Conservation (phyloP, 768 basidiomycete genomes). For the Austroboletus eburneus region DNA sequence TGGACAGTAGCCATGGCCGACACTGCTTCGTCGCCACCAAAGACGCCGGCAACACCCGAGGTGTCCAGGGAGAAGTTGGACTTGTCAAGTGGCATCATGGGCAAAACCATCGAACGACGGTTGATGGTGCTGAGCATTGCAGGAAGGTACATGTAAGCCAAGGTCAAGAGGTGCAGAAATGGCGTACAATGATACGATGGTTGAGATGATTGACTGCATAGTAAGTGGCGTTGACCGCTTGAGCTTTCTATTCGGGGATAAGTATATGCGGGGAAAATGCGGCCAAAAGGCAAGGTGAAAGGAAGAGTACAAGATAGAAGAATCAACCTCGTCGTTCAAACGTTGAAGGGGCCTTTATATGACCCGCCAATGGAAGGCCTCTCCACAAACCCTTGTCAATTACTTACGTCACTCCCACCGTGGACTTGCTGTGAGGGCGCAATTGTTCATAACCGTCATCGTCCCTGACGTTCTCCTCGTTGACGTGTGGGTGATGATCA, state of each 20-base stretch:
- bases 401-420: no score
- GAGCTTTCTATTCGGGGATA: slow-evolving; percentile 6
- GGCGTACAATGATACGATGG: slow-evolving; percentile 8
- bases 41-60: slow-evolving; percentile 34
- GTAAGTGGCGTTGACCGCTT: background rate
- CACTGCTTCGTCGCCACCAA: slow-evolving; percentile 37
- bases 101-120: slow-evolving; percentile 12
- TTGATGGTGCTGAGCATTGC: slow-evolving; percentile 9
- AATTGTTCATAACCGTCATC: no score
- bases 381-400: no score
- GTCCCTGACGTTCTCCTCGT: no score
- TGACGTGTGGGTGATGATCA: no score
- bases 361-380: no score
- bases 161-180: background rate
- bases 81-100: slow-evolving; percentile 12
- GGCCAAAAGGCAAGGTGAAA: background rate
- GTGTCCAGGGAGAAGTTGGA: slow-evolving; percentile 27
- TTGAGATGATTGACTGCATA: background rate
- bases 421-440: no score
- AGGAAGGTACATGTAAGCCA: slow-evolving; percentile 23
- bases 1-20: slow-evolving; percentile 37
- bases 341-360: background rate
- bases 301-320: background rate
- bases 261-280: background rate
- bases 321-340: background rate